Base-by-base conservation (phyloP, 805 yeast genomes). In the Wickerhamiella allomyrinae region DNA sequence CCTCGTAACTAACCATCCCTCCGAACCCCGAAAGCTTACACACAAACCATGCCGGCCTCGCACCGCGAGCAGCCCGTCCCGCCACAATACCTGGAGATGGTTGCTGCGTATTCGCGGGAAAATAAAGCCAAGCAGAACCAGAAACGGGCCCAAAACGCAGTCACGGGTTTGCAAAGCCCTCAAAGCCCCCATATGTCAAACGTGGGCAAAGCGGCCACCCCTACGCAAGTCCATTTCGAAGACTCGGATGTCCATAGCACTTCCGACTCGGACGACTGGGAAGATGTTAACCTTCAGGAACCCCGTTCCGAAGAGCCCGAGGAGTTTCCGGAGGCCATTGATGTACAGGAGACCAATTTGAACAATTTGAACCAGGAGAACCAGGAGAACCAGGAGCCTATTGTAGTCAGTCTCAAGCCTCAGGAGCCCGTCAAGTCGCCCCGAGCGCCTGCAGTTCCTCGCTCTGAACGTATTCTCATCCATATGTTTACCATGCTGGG, bases 401-500 rank as follows among this genome's bases (percentile, higher is more conserved):
- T 47, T 5, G 37, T 50, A 3, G 29, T 49, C 11, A 42, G 45
- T 20, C 13, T 22, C 4, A 14, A n/a, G 13, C 29, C 35, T 20
- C 20, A 11, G 17, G 19, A 22, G 2, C 21, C 20, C 2, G 9
- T 19, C 5, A 5, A 9, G 27, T 11, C 29, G 5, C n/a, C 11
- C 6, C 33, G 22, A 20, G 23, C 29, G 3, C 36, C 33, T 10
- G 15, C 53, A 17, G 24, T 50, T n/a, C 46, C 45, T n/a, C 79
- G 76, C 34, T 87, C 80, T 53, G 62, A 81, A 14, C 61, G 96
- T 15, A 64, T 66, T 37, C 48, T 57, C 0, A 57, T 75, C 7
- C 96, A 87, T 56, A 69, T 74, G 59, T 49, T 71, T 40, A 70
- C 74, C 44, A 50, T 89, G 2, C 63, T 73, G 13, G 59, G 70